Conservation (phyloP, 2,329 filamentous ascomycete species). For the Apiospora aurea region DNA sequence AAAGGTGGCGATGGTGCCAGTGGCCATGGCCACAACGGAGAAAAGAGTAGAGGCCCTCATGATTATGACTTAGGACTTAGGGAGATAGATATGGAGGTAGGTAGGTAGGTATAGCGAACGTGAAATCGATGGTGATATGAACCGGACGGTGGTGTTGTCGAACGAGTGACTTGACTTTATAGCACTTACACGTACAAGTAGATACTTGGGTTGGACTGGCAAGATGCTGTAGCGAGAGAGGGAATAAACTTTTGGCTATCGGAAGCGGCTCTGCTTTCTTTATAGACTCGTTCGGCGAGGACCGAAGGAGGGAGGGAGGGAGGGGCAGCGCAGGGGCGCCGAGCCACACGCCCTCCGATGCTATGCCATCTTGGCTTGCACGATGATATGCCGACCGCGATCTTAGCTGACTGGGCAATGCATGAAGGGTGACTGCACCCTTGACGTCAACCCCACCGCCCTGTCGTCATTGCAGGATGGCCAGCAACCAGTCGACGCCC, state of each 20-base stretch:
- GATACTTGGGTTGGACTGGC: slow-evolving; percentile 2
- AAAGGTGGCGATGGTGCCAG: slow-evolving; percentile 1
- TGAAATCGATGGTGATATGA: not conserved
- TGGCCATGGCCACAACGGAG: slow-evolving; percentile 15
- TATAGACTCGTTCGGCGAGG: slow-evolving; percentile 1
- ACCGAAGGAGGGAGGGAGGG: not conserved
- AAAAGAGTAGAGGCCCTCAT: slow-evolving; percentile 16
- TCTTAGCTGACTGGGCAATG: slow-evolving; percentile 3
- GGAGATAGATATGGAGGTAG: not conserved
- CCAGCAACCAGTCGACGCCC: not conserved
- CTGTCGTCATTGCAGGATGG: slow-evolving; percentile 8
- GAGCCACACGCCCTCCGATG: slow-evolving; percentile 6
- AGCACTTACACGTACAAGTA: slow-evolving; percentile 7
- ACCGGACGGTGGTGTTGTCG: not conserved
- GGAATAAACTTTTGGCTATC: not conserved
- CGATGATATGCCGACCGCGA: slow-evolving; percentile 9
- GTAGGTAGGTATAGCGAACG: slow-evolving; percentile 2
- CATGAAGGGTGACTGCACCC: not conserved
- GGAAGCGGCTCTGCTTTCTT: slow-evolving; percentile 12
- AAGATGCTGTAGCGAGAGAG: slow-evolving; percentile 4
- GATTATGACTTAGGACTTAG: slow-evolving; percentile 20
- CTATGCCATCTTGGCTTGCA: slow-evolving; percentile 15
- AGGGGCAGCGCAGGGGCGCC: not conserved
- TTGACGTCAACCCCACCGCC: slow-evolving; percentile 7
- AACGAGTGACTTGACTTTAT: slow-evolving; percentile 10